Conservation (phyloP, 2,329 filamentous ascomycete genomes). For the Fusarium sp. region DNA sequence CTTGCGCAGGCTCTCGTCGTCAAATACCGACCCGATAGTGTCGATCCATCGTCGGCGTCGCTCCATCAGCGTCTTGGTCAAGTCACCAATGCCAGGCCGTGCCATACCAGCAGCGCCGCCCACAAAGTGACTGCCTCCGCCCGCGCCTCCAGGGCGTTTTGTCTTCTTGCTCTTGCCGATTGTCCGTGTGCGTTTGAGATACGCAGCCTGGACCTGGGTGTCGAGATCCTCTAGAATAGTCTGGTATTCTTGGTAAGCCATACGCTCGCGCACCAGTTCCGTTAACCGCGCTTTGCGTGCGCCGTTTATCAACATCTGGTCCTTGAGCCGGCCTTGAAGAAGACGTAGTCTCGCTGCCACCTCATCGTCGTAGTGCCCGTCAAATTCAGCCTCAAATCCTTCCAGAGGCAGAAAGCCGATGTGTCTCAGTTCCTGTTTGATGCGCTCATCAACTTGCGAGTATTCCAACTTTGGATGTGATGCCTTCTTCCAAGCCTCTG, state of each 20-base stretch:
- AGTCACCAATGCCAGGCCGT: conserved; percentile 87
- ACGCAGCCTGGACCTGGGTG: conserved; percentile 92
- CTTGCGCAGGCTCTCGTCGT: conserved; percentile 79
- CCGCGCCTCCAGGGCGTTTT: conserved; percentile 81
- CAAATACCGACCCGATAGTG: conserved; percentile 90
- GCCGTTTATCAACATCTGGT: conserved; percentile 88
- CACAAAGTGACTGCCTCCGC: conserved; percentile 75
- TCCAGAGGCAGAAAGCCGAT: conserved; percentile 86
- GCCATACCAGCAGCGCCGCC: conserved; percentile 73
- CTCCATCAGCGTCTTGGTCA: conserved; percentile 93
- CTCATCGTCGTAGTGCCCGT: conserved; percentile 92
- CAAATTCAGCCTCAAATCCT: conserved; percentile 77
- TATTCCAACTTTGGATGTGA: conserved; percentile 84
- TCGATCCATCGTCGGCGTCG: conserved; percentile 89
- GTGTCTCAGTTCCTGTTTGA: conserved; percentile 90
- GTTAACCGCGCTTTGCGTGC: conserved; percentile 88
- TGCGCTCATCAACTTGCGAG: conserved; percentile 86
- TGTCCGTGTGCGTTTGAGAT: conserved; percentile 93
- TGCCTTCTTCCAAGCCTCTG: conserved; percentile 83
- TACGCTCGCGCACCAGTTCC: conserved; percentile 89
- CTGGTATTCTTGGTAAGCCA: conserved; percentile 96
- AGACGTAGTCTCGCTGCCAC: conserved; percentile 89
- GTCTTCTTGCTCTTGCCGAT: conserved; percentile 95
- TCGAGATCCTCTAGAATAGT: conserved; percentile 98
- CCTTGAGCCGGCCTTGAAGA: conserved; percentile 83